Conservation (phyloP, 768 basidiomycete genomes). For the Hysterangium stoloniferum region DNA sequence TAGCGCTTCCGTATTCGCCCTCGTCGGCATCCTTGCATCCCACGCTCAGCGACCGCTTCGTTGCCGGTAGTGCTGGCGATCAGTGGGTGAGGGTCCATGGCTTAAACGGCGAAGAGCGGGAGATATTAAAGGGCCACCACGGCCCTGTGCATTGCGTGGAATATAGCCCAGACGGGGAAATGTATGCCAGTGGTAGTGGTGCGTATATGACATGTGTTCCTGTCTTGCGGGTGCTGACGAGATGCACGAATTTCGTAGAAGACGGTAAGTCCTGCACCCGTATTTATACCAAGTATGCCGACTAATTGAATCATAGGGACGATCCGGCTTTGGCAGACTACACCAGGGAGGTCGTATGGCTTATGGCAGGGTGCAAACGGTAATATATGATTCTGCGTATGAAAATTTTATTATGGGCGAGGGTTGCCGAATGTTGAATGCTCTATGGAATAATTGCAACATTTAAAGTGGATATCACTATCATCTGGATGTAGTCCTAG, state of each 20-base stretch:
- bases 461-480: no score
- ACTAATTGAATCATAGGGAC: conserved; percentile 48
- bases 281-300: conserved; percentile 2
- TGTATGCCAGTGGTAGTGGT: conserved; percentile 97
- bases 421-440: no score
- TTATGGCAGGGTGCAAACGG: conserved; percentile 61
- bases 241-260: no score
- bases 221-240: conserved; percentile 8
- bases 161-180: conserved; percentile 93
- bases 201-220: conserved; percentile 28
- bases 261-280: not conserved
- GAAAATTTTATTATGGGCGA: no score
- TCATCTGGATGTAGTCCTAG: no score
- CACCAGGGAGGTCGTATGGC: conserved; percentile 86
- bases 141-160: conserved; percentile 94
- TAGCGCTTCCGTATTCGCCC: conserved; percentile 77
- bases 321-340: conserved; percentile 97
- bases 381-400: no score
- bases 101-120: conserved; percentile 82
- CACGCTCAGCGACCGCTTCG: conserved; percentile 77
- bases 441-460: no score
- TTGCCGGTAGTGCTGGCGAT: conserved; percentile 82
- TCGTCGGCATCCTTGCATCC: conserved; percentile 97
- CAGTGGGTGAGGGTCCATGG: conserved; percentile 97
- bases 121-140: conserved; percentile 93